Evolutionary conservation across 1,139 yeast species (phyloP), one percentile per base, ranked within the genome.

Genomic region (Protomyces macrosporus): DNA sequence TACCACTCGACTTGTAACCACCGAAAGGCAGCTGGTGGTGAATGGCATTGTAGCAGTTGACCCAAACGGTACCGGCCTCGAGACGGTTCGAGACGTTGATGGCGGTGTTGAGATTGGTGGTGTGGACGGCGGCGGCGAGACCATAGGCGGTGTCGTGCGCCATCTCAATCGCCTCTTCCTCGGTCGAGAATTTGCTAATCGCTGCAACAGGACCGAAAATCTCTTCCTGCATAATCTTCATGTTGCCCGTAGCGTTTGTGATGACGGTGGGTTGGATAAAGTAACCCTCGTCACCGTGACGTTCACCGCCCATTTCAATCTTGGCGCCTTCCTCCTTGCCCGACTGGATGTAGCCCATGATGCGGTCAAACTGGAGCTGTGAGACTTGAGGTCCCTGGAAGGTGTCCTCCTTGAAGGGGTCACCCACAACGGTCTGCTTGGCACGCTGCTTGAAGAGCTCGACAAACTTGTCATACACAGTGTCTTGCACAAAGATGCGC

Each of bases 321-420:
- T 79, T 81, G 65, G 91, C 93, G 74, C 95, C 95, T 76, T 85
- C 90, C 61, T 78, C 72, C 78, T 84, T 82, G 74, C 95, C 96
- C 63, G 79, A 75, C 69, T 87, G 84, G 73, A 89, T 86, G 78
- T 86, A 88, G 67, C 79, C 78, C 75, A 88, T 78, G 71, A 88
- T 86, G 79, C 86, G 87, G 76, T 86, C 84, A 73, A 86, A 81
- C 79, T 88, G 96, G 70, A 79, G 76, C 74, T 82, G 80, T 57
- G 91, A 86, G 68, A 89, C 87, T 78, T 88, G 96, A 63, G 96
- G 90, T 73, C 96, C 96, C 82, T 88, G 90, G 81, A 82, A 85
- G 64, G 84, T 81, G 62, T 78, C 81, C 70, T 81, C 83, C 68
- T 84, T 88, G 77, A 86, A 88, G 75, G 95, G 95, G 75, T 86